Percentiles rank a stretch among this genome's conserved stretches.
Conservation (phyloP, 2,329 filamentous ascomycete species). For the Penicillium sp. region DNA sequence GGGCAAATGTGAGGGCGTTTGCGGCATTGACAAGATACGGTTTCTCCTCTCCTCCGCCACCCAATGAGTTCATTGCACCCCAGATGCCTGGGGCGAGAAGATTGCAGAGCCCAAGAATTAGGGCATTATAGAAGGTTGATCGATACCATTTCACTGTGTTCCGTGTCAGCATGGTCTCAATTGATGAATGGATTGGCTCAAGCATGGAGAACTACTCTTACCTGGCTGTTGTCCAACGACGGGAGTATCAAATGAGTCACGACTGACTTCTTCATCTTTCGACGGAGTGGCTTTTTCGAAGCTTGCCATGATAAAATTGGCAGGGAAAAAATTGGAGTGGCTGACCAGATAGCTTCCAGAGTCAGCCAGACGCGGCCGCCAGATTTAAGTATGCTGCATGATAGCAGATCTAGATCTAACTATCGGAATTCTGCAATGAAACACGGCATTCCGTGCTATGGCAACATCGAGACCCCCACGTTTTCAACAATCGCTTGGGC, state of each 20-base stretch:
- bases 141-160: conserved; percentile 65
- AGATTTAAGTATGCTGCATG: neutral
- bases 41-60: conserved; percentile 64
- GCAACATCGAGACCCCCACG: conserved; percentile 8
- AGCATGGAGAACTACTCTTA: neutral
- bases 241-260: conserved; percentile 6
- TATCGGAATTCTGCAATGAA: neutral
- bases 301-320: conserved; percentile 10
- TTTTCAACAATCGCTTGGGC: neutral
- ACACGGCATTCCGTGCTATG: conserved; percentile 13
- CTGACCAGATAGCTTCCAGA: neutral
- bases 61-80: conserved; percentile 71
- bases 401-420: neutral
- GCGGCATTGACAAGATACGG: conserved; percentile 68
- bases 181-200: neutral
- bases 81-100: conserved; percentile 70
- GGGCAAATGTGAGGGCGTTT: conserved; percentile 68
- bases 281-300: conserved; percentile 15
- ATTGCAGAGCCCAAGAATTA: conserved; percentile 68
- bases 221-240: conserved; percentile 6
- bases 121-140: conserved; percentile 70
- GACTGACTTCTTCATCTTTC: conserved; percentile 20
- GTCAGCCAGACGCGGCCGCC: neutral
- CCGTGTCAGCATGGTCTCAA: neutral
- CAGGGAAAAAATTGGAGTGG: neutral